A percentile compares a stretch with the other conserved stretches of the same genome.
phyloP scores from a whole-genome alignment of 257 asterid genomes.

The Solanum ossicruentum region DNA sequence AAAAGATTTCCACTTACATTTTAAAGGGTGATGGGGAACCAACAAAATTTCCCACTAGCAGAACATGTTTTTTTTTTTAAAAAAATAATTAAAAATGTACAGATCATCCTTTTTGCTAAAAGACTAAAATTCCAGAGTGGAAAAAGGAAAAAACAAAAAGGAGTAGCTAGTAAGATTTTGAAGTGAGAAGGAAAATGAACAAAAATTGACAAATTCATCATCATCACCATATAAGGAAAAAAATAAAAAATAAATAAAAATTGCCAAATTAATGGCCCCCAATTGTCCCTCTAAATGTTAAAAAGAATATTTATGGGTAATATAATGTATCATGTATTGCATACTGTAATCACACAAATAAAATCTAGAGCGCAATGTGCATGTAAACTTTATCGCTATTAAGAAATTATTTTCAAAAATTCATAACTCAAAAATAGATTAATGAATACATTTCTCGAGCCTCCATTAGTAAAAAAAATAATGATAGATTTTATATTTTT shows the following conservation, averaged over 20 bases:
- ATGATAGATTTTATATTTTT: too few relatives aligned
- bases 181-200: background rate
- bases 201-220: background rate
- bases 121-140: background rate
- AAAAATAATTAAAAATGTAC: background rate
- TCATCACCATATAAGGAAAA: background rate
- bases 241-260: too few relatives aligned
- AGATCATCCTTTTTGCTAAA: background rate
- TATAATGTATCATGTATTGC: background rate
- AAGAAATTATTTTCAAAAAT: background rate
- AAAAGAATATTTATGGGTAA: background rate
- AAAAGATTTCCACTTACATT: background rate
- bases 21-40: background rate
- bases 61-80: background rate
- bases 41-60: background rate
- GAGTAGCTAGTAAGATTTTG: background rate
- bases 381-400: background rate
- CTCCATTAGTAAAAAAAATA: too few relatives aligned
- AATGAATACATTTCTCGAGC: background rate
- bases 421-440: background rate
- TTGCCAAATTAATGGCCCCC: background rate
- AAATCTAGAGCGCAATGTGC: fast-evolving
- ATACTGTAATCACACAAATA: background rate
- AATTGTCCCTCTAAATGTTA: background rate
- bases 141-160: background rate